Conservation (phyloP, 192 early-diverging fungal genomes). For the Entomortierella parvispora region DNA sequence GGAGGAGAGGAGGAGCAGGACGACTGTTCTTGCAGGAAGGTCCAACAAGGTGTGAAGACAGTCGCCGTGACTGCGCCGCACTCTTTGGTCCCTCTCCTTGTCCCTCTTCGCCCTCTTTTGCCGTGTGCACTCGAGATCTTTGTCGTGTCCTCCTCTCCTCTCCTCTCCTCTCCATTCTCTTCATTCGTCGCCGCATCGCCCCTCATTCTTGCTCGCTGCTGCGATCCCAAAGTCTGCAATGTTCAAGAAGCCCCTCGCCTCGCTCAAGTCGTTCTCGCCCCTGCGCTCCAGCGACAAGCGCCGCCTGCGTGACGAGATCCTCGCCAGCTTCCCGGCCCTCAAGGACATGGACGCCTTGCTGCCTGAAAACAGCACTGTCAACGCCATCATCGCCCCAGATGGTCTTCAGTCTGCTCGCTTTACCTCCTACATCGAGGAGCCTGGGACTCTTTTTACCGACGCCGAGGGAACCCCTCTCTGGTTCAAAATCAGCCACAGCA, state of each 20-base stretch:
- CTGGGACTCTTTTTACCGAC: conserved; percentile 71
- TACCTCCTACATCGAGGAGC: conserved; percentile 68
- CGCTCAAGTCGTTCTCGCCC: conserved; percentile 73
- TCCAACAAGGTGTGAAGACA: no score
- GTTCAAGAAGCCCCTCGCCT: conserved; percentile 81
- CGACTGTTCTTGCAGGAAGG: background rate
- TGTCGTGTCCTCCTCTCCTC: no score
- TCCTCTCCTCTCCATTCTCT: background rate
- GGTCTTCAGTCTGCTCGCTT: conserved; percentile 74
- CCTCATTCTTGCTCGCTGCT: no score
- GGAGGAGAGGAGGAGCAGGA: background rate
- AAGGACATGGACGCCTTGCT: conserved; percentile 44
- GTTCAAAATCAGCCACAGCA: conserved; percentile 64
- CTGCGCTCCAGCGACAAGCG: conserved; percentile 76
- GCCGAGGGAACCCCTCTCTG: conserved; percentile 70
- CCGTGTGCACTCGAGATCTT: no score
- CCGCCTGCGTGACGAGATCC: conserved; percentile 70
- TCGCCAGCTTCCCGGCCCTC: conserved; percentile 59
- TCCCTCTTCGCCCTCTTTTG: background rate
- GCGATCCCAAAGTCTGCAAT: no score
- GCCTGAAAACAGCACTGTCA: conserved; percentile 42
- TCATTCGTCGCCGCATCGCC: no score
- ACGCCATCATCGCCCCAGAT: conserved; percentile 57
- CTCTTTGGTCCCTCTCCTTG: background rate
- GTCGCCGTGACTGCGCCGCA: no score